Base-by-base conservation (phyloP, 495 filamentous ascomycete genomes). In the Rostrohypoxylon terebratum region DNA sequence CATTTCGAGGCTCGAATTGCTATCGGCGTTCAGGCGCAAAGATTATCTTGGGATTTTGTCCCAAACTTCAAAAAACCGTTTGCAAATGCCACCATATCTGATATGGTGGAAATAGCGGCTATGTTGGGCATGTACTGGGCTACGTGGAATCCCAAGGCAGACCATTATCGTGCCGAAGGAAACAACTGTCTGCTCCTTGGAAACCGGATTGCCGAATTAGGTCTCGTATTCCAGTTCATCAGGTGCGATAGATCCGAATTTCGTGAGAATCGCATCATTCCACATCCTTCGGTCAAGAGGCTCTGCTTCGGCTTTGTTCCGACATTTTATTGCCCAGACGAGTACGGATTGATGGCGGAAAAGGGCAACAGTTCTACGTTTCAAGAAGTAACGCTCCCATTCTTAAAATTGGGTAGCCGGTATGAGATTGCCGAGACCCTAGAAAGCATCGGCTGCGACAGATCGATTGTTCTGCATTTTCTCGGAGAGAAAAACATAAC, bases 121-220 rank as follows among this genome's bases (percentile, higher is more conserved):
- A 82, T 85, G 77, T 66, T 87, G 54, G 84, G 84, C 0, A 79
- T 87, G 9, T 77, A 87, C 73, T 87, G 84, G 85, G 83, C 81
- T 60, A 82, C 82, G 63, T 85, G 84, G 64, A 80, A 85, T 71
- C 67, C 81, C 14, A 76, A 66, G 8, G 72, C 74, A 38, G 82
- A 85, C 70, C 78, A 78, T 2, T 83, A 85, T 47, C 79, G 85
- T 33, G 85, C 79, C 42, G 85, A 86, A 70, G 85, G 85, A 1
- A 87, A 87, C 68, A 84, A 84, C 0, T 84, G 76, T 70, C 82
- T 85, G 47, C 60, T 87, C 28, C 82, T 80, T 1, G 84, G 84
- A 34, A 75, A 78, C 1, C 68, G 77, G 9, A 76, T 81, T 5
- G 66, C 79, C 36, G 83, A 85, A 6, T 76, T 84, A 4, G 84